phyloP scores from a whole-genome alignment of 2,329 filamentous ascomycete genomes.

The Pseudogymnoascus sp. region DNA sequence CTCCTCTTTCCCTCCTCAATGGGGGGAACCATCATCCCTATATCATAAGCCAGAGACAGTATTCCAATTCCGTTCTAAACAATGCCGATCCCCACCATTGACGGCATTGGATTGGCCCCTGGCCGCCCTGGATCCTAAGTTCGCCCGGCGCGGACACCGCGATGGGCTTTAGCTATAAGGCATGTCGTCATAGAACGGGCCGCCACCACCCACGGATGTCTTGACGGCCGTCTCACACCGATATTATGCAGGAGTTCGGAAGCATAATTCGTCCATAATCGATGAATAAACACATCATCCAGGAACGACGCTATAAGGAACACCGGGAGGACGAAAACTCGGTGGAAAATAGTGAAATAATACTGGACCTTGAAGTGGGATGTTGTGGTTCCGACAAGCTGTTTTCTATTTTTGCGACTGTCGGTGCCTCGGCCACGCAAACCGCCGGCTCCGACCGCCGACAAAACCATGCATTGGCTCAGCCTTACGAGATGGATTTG shows the following conservation, averaged over 20 bases:
- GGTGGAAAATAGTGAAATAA: background rate
- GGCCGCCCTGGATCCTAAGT: background rate
- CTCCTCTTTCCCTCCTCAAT: background rate
- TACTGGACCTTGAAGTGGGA: conserved; percentile 1
- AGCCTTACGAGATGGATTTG: conserved; percentile 1
- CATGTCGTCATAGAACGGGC: conserved; percentile 3
- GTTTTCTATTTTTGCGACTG: background rate
- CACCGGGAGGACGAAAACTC: background rate
- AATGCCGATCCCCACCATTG: conserved; percentile 2
- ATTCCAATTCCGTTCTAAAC: background rate
- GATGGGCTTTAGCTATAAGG: background rate
- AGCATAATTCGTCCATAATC: conserved; percentile 3
- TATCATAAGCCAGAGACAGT: conserved; percentile 3
- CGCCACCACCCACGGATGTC: conserved; percentile 4
- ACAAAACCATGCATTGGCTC: background rate
- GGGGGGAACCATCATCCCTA: background rate
- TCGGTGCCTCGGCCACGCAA: background rate
- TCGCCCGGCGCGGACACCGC: background rate
- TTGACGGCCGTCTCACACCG: background rate
- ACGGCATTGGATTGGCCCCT: background rate
- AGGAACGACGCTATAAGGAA: background rate
- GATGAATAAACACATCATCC: conserved; percentile 1
- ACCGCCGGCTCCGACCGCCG: background rate
- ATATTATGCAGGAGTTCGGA: background rate
- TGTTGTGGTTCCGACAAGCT: background rate